phyloP scores from a whole-genome alignment of 768 basidiomycete species.

The Royoungia palumana region DNA sequence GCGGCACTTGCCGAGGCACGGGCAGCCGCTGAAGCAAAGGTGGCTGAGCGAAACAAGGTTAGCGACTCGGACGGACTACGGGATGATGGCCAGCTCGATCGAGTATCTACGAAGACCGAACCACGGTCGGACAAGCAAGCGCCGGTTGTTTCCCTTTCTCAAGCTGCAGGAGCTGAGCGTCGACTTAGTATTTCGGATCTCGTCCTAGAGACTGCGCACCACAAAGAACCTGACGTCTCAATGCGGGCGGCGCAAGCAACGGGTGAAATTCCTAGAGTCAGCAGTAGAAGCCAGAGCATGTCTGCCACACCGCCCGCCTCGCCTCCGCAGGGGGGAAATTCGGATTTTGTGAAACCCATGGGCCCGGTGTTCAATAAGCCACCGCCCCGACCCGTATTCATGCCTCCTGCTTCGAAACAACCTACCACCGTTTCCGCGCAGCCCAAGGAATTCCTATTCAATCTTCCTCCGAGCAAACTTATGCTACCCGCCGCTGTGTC shows the following conservation, averaged over 20 bases:
- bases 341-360: conserved; percentile 32
- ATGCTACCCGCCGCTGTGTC: conserved; percentile 45
- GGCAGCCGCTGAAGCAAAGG: conserved; percentile 62
- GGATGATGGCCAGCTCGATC: conserved; percentile 8
- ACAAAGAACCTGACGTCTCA: conserved; percentile 14
- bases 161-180: conserved; percentile 20
- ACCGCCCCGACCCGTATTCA: conserved; percentile 27
- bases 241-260: conserved; percentile 15
- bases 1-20: conserved; percentile 63
- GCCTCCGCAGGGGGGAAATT: conserved; percentile 36
- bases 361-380: conserved; percentile 62
- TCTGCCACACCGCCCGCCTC: conserved; percentile 60
- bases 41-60: conserved; percentile 60
- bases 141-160: not conserved
- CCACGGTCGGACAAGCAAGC: conserved; percentile 1
- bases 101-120: conserved; percentile 1
- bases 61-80: conserved; percentile 29
- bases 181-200: conserved; percentile 63
- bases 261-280: conserved; percentile 2
- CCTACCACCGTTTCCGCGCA: conserved; percentile 1
- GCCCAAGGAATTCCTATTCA: conserved; percentile 33
- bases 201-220: conserved; percentile 37
- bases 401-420: conserved; percentile 23
- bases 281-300: conserved; percentile 34
- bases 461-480: conserved; percentile 37